Conservation (phyloP, 2,329 filamentous ascomycete species). For the Beauveria pseudobassiana region DNA sequence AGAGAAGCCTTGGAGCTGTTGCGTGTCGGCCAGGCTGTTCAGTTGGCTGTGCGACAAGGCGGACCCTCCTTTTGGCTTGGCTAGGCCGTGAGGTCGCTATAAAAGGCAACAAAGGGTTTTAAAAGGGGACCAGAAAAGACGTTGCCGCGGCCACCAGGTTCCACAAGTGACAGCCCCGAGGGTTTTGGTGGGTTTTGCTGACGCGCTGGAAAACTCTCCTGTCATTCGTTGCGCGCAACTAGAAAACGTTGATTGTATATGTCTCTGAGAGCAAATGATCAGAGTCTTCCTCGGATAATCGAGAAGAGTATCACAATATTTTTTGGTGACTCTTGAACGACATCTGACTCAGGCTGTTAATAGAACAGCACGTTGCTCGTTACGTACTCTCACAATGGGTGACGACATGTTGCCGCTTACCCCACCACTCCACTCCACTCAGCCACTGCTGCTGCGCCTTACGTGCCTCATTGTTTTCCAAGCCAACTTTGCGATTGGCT, state of each 20-base stretch:
- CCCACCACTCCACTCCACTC: not conserved
- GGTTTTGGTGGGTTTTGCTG: not conserved
- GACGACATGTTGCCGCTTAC: not conserved
- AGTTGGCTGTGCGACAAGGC: conserved; percentile 10
- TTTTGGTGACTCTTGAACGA: no score
- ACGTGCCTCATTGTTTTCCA: not conserved
- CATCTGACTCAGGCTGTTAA: no score
- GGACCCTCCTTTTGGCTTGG: not conserved
- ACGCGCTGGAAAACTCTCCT: no score
- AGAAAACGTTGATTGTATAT: no score
- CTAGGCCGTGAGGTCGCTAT: not conserved
- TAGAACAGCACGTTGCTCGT: not conserved
- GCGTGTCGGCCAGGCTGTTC: conserved; percentile 1
- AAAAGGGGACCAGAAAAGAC: not conserved
- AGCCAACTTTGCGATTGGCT: not conserved
- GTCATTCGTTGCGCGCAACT: no score
- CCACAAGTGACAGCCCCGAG: not conserved
- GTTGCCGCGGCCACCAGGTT: conserved; percentile 9
- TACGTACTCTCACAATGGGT: not conserved
- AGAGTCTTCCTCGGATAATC: no score
- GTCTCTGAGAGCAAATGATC: no score
- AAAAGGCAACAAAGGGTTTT: not conserved
- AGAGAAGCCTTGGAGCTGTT: not conserved
- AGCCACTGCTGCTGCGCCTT: conserved; percentile 5
- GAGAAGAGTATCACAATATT: accelerated